Conservation (phyloP, 768 basidiomycete species). For the Dendrothele bispora region DNA sequence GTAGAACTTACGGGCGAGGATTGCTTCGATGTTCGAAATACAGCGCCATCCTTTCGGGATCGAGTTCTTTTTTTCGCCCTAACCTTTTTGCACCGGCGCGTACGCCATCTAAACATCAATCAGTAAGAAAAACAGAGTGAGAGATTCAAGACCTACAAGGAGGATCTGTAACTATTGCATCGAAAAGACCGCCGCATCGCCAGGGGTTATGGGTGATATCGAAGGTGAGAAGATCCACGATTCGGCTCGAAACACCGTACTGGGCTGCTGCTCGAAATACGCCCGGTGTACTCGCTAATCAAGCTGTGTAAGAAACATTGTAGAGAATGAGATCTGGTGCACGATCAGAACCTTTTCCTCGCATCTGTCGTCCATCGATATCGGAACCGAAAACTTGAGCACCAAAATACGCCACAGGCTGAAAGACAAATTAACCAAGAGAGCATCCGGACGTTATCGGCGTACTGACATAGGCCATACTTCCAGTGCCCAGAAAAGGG, state of each 20-base stretch:
- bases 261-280: constrained; percentile 79
- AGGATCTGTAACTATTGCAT: constrained; percentile 93
- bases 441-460: neutral
- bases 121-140: too few species aligned
- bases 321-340: neutral
- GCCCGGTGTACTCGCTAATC: constrained; percentile 54
- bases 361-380: constrained; percentile 96
- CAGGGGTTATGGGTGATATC: constrained; percentile 91
- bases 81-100: constrained; percentile 84
- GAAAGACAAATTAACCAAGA: too few species aligned
- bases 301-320: neutral
- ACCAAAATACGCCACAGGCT: constrained; percentile 90
- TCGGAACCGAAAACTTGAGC: constrained; percentile 88
- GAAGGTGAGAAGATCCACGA: constrained; percentile 87
- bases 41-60: constrained; percentile 34
- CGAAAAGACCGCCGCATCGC: constrained; percentile 87
- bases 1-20: constrained; percentile 45
- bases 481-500: constrained; percentile 93
- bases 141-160: constrained; percentile 62
- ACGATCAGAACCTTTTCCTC: constrained; percentile 71
- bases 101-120: constrained; percentile 82
- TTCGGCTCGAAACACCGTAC: constrained; percentile 71
- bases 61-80: constrained; percentile 60
- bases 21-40: constrained; percentile 36
- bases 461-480: constrained; percentile 76